phyloP scores from a whole-genome alignment of 441 rosid genomes.

The Pelargonium cotyledonis region DNA sequence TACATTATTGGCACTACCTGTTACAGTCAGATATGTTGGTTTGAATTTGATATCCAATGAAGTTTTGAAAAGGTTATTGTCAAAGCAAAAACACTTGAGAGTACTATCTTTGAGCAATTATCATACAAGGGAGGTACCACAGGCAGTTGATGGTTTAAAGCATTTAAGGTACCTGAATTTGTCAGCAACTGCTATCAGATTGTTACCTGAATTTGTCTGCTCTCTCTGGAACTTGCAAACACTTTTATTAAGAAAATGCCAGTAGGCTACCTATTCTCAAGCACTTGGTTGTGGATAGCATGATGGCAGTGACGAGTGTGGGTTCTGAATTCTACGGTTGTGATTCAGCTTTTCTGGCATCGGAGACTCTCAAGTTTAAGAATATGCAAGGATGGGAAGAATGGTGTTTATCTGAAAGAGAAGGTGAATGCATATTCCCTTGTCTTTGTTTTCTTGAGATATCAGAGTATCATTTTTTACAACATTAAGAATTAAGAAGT shows the following conservation, averaged over 20 bases:
- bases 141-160: neutral
- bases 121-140: neutral
- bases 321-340: slow-evolving; percentile 16
- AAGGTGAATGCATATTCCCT: slow-evolving; percentile 15
- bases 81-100: neutral
- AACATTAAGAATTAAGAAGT: too few species aligned
- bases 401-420: slow-evolving; percentile 2
- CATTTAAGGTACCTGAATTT: neutral
- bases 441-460: slow-evolving; percentile 1
- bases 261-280: slow-evolving; percentile 19
- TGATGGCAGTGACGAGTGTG: slow-evolving; percentile 4
- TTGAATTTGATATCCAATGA: too few species aligned
- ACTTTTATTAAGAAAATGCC: neutral
- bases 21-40: too few species aligned
- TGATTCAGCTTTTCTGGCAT: slow-evolving; percentile 1
- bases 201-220: neutral
- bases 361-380: slow-evolving; percentile 16
- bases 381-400: slow-evolving; percentile 17
- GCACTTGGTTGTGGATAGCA: neutral
- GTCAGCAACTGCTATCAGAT: neutral
- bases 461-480: too few species aligned
- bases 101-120: neutral
- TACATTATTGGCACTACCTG: too few species aligned
- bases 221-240: slow-evolving; percentile 6
- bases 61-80: neutral